A percentile compares a stretch with the other conserved stretches of the same genome.
phyloP scores from a whole-genome alignment of 768 basidiomycete genomes.

The Pulveroboletus sp. region DNA sequence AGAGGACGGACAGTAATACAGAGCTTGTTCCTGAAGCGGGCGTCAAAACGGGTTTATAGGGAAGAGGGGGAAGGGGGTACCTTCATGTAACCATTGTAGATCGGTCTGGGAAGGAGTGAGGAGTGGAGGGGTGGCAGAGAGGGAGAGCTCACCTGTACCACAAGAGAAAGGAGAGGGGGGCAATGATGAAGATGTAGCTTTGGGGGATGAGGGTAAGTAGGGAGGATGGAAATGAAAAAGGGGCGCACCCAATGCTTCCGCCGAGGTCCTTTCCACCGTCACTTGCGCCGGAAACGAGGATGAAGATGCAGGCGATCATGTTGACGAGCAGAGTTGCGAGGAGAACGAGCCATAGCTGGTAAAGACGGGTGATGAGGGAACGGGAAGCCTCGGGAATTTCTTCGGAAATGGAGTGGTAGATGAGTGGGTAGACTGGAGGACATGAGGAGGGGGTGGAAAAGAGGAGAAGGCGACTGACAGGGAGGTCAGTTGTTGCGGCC shows the following conservation, averaged over 20 bases:
- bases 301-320: constrained; percentile 84
- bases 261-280: constrained; percentile 82
- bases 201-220: constrained; percentile 15
- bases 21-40: constrained; percentile 72
- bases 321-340: constrained; percentile 80
- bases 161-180: constrained; percentile 77
- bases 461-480: constrained; percentile 48
- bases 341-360: constrained; percentile 93
- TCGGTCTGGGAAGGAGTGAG: constrained; percentile 56
- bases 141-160: constrained; percentile 81
- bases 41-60: constrained; percentile 24
- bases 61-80: constrained; percentile 39
- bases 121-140: constrained; percentile 6
- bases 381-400: constrained; percentile 85
- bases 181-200: constrained; percentile 81
- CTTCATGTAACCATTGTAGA: constrained; percentile 98
- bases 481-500: constrained; percentile 94
- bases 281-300: constrained; percentile 72
- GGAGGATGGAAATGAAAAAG: constrained; percentile 13
- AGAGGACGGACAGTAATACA: constrained; percentile 82
- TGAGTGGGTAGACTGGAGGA: constrained; percentile 80
- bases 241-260: constrained; percentile 71
- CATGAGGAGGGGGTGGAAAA: constrained; percentile 16
- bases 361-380: constrained; percentile 80
- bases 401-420: constrained; percentile 89